These are phyloP conservation scores for Epichloe glyceriae DNA, from an alignment of 2,329 filamentous ascomycete genomes.

Conservation along the genomic window DNA sequence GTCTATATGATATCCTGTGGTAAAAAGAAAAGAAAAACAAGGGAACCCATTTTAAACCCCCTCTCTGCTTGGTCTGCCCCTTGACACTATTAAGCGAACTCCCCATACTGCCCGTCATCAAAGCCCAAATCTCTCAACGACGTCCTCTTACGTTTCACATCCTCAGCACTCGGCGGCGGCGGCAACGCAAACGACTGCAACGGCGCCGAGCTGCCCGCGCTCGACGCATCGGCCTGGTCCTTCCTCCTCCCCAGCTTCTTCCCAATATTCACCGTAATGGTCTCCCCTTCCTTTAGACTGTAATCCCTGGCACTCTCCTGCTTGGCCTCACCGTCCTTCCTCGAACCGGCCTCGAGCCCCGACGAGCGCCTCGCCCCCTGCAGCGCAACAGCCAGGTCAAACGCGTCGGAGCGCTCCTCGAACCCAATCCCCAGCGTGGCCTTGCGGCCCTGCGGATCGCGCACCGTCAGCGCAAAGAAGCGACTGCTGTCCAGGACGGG, in stretches of 20 bases:
- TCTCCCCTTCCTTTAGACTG: slow-evolving; percentile 80
- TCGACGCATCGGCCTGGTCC: slow-evolving; percentile 9
- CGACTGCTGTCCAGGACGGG: slow-evolving; percentile 65
- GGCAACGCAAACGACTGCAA: slow-evolving; percentile 55
- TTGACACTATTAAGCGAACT: slow-evolving; percentile 46
- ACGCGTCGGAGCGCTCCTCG: slow-evolving; percentile 73
- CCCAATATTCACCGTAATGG: slow-evolving; percentile 68
- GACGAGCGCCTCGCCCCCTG: slow-evolving; percentile 65
- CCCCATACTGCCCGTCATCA: slow-evolving; percentile 79
- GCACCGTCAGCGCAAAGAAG: slow-evolving; percentile 75
- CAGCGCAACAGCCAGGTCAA: slow-evolving; percentile 71
- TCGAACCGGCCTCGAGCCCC: slow-evolving; percentile 37
- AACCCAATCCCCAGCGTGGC: slow-evolving; percentile 76
- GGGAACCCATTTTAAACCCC: neutral
- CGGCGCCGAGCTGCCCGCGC: slow-evolving; percentile 15
- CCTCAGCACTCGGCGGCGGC: slow-evolving; percentile 51
- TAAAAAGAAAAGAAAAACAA: no score
- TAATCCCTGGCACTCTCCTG: slow-evolving; percentile 47
- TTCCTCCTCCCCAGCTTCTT: slow-evolving; percentile 39
- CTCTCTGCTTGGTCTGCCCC: neutral
- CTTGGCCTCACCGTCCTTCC: slow-evolving; percentile 20
- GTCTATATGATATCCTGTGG: neutral
- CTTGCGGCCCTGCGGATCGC: slow-evolving; percentile 61
- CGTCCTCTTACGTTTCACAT: slow-evolving; percentile 46
- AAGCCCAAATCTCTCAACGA: slow-evolving; percentile 59